These are phyloP conservation scores for Aquilaria agallochum DNA, from an alignment of 441 rosid genomes.

Conservation along the genomic window DNA sequence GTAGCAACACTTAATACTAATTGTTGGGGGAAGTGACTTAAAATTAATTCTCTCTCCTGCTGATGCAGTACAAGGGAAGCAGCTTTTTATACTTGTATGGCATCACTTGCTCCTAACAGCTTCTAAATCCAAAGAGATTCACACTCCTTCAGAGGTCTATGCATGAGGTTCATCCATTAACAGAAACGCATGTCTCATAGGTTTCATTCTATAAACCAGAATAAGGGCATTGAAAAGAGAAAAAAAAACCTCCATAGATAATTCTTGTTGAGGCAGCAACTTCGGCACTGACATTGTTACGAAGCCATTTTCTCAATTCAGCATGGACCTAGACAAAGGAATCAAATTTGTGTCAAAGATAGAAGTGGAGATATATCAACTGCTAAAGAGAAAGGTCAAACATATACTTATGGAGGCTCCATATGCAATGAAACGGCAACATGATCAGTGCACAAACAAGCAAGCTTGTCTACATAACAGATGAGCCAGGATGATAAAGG, in stretches of 20 bases:
- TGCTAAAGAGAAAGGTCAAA: neutral
- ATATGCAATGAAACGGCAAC: neutral
- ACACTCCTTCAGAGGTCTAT: neutral
- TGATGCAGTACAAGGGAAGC: too few species aligned
- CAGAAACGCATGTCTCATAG: neutral
- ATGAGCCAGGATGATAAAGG: too few species aligned
- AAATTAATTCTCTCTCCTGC: too few species aligned
- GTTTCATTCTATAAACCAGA: neutral
- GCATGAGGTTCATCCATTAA: neutral
- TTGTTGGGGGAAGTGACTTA: too few species aligned
- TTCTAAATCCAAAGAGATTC: neutral
- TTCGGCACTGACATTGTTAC: slow-evolving; percentile 44
- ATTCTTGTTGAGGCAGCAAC: slow-evolving; percentile 59
- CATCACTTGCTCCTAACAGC: too few species aligned
- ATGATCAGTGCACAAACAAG: neutral
- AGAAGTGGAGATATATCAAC: neutral
- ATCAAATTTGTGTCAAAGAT: neutral
- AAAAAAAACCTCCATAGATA: slow-evolving; percentile 62
- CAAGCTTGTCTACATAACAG: neutral
- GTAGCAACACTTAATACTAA: too few species aligned
- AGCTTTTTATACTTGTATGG: too few species aligned
- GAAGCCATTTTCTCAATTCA: slow-evolving; percentile 67
- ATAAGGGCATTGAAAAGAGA: neutral
- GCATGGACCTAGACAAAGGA: slow-evolving; percentile 38
- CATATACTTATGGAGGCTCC: neutral